Evolutionary conservation across 2,329 filamentous ascomycete species (phyloP).

Genomic region (Corynespora cassiicola): DNA sequence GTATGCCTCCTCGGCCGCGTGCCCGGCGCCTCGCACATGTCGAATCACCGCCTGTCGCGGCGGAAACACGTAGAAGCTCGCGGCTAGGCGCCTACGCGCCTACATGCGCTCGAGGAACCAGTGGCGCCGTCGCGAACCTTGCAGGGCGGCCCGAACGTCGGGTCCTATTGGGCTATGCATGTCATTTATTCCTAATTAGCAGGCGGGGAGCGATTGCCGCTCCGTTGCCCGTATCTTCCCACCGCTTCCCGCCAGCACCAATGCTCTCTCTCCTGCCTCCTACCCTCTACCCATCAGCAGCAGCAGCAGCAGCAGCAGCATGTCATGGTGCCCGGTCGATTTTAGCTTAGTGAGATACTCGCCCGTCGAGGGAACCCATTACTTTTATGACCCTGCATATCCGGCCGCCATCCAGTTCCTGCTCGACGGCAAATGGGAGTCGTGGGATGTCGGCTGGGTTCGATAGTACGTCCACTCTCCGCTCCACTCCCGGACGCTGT

Average conservation of each 20-base stretch:
- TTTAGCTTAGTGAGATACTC: constrained; percentile 37
- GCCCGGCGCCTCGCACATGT: background rate
- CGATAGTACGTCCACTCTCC: constrained; percentile 24
- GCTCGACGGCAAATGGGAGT: constrained; percentile 35
- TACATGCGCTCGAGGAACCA: constrained; percentile 1
- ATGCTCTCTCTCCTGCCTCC: constrained; percentile 1
- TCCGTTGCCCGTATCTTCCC: constrained; percentile 2
- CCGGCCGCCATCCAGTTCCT: constrained; percentile 39
- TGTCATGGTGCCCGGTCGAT: constrained; percentile 36
- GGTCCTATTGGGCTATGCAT: constrained; percentile 17
- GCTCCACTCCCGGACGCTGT: no score
- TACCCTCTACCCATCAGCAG: background rate
- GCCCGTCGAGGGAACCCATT: constrained; percentile 35
- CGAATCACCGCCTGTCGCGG: background rate
- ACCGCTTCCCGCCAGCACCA: constrained; percentile 1
- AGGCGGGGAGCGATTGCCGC: constrained; percentile 6
- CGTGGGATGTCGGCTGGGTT: constrained; percentile 39
- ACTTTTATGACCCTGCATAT: constrained; percentile 35
- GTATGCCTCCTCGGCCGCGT: background rate
- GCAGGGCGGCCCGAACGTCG: constrained; percentile 11
- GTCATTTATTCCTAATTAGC: constrained; percentile 19
- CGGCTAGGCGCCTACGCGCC: background rate
- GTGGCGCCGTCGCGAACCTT: constrained; percentile 11
- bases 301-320: constrained; percentile 17
- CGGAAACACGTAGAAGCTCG: background rate